Evolutionary conservation across 306 rosid genomes (phyloP).

Genomic region (Pterocarpus macrocarpus): DNA sequence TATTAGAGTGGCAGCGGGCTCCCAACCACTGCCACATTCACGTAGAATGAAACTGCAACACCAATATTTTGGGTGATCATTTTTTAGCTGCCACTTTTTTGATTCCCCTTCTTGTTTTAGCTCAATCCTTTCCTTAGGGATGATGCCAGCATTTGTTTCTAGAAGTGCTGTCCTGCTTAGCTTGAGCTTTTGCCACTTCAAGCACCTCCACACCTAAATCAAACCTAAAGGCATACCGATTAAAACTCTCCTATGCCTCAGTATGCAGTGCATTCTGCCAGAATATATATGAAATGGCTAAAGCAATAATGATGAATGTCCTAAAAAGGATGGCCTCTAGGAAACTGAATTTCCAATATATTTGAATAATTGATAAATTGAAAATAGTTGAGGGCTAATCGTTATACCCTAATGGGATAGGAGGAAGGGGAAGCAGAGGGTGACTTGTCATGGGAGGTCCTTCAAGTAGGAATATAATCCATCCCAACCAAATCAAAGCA

Average conservation of each 20-base stretch:
- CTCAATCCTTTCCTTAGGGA: constrained; percentile 6
- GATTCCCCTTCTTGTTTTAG: neutral
- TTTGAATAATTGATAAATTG: neutral
- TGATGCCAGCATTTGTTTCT: neutral
- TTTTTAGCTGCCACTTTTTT: neutral
- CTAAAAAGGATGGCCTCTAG: neutral
- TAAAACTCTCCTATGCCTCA: neutral
- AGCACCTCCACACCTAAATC: neutral
- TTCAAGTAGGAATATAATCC: neutral
- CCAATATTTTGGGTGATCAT: neutral
- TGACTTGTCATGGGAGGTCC: too few species aligned
- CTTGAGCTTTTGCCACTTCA: neutral
- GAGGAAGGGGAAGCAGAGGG: too few species aligned
- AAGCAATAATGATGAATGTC: neutral
- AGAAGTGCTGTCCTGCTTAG: neutral
- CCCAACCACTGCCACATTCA: constrained; percentile 15
- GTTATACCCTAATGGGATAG: neutral
- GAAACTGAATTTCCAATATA: constrained; percentile 7
- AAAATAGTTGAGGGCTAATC: neutral
- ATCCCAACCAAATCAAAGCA: constrained; percentile 16
- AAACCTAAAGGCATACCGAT: neutral
- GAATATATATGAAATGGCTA: constrained; percentile 22
- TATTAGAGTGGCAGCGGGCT: constrained; percentile 13
- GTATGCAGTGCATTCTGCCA: neutral
- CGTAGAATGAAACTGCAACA: neutral